Conservation (phyloP, 1,284 basidiomycete genomes). For the Pterulicium gracile region DNA sequence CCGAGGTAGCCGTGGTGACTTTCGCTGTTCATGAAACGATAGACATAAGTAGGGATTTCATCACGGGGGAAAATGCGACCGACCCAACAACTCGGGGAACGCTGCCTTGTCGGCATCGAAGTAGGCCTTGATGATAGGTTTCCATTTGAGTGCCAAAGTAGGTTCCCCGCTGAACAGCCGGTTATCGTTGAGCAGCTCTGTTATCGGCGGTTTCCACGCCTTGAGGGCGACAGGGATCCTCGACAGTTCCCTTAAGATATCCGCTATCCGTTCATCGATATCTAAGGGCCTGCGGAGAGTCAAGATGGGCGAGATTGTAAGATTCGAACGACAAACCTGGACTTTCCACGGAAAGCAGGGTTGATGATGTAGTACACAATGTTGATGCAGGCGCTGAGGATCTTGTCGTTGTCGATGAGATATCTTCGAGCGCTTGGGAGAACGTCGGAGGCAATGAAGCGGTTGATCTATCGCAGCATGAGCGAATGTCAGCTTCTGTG, state of each 20-base stretch:
- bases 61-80: constrained; percentile 12
- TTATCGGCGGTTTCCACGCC: constrained; percentile 75
- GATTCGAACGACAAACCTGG: constrained; percentile 34
- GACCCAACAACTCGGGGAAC: constrained; percentile 76
- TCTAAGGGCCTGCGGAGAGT: constrained; percentile 47
- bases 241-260: constrained; percentile 71
- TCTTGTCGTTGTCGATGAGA: constrained; percentile 79
- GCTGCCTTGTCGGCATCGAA: constrained; percentile 85
- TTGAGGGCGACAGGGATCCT: constrained; percentile 72
- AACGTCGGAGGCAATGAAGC: constrained; percentile 61
- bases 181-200: constrained; percentile 78
- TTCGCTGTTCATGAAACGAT: constrained; percentile 38
- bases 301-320: constrained; percentile 7
- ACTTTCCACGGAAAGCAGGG: constrained; percentile 68
- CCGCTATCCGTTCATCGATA: constrained; percentile 52
- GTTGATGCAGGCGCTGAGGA: constrained; percentile 68
- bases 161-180: constrained; percentile 75
- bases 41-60: constrained; percentile 7
- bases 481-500: too few relatives aligned
- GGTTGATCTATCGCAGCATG: constrained; percentile 59
- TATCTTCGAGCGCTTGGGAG: constrained; percentile 76
- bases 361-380: constrained; percentile 81
- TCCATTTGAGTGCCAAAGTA: constrained; percentile 57
- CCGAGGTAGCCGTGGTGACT: constrained; percentile 77
- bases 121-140: constrained; percentile 66